Conservation (phyloP, 768 basidiomycete genomes). For the Phlebiopsis flavidoalba region DNA sequence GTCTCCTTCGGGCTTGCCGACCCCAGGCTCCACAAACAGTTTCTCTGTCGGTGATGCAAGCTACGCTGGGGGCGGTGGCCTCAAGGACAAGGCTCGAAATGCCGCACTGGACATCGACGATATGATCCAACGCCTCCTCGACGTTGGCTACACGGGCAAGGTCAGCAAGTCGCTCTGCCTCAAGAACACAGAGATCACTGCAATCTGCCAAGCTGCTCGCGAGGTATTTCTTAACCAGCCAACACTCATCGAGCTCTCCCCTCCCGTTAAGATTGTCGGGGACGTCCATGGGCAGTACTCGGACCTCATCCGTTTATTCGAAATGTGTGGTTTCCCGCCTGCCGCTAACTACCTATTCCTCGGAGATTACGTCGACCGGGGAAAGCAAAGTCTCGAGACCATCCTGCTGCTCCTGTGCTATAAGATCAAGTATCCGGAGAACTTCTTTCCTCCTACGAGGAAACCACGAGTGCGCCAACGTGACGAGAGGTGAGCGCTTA, state of each 20-base stretch:
- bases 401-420: constrained; percentile 95
- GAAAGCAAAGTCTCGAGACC: constrained; percentile 97
- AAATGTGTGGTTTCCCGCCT: constrained; percentile 99
- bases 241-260: constrained; percentile 93
- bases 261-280: constrained; percentile 98
- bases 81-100: constrained; percentile 59
- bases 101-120: constrained; percentile 91
- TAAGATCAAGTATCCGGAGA: constrained; percentile 99
- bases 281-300: constrained; percentile 99
- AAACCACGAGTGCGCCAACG: constrained; percentile 99
- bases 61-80: constrained; percentile 24
- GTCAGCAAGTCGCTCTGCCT: constrained; percentile 92
- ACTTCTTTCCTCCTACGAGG: constrained; percentile 97
- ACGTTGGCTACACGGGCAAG: constrained; percentile 97
- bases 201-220: constrained; percentile 91
- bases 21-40: constrained; percentile 40
- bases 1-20: constrained; percentile 37
- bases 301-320: constrained; percentile 96
- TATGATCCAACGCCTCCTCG: constrained; percentile 94
- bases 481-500: constrained; percentile 79
- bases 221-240: constrained; percentile 97
- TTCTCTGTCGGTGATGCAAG: constrained; percentile 33
- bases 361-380: constrained; percentile 98
- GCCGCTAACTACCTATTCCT: constrained; percentile 97
- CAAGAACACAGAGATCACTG: constrained; percentile 93